Evolutionary conservation across 805 yeast species (phyloP), one percentile per base, ranked within the genome.

Genomic region (Monosporozyma unispora): DNA sequence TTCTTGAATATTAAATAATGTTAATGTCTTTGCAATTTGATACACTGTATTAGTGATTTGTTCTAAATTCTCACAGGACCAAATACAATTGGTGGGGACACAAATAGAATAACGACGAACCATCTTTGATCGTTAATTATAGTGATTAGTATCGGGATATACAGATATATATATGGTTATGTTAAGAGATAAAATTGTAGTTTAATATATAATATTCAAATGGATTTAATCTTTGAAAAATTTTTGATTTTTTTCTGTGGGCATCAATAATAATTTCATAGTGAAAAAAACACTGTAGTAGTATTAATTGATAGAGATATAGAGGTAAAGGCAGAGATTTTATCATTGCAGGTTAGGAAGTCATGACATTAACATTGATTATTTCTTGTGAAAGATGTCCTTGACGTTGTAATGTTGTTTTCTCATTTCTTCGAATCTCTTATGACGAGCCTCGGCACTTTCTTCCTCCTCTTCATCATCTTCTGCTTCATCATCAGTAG

Each of bases 11-110:
- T 80, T 76, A 63, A 75, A 88, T 1, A 79, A 71, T 27, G 85
- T 78, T 3, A 88, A 84, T 2, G 82, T 79, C 58, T 84, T 79
- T 11, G 96, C 90, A 14, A 90, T 74, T 64, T 88, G 95, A 58
- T 89, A 85, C 1, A 85, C 80, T 0, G 80, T 72, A 50, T 77
- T 72, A 0, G 95, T 88, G 12, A 80, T 81, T 61, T 88, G 96
- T 53, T 82, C 82, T 46, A 87, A 68, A 54, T 82, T 82, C 37
- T 67, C 68, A 45, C 91, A 84, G 57, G 80, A 77, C 5, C 77
- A 59, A 1, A 88, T 74, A 16, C 81, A 71, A 1, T 82, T 73
- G 1, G 91, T 79, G 1, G 96, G 95, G 31, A 88, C 73, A 61
- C 95, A 87, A 2, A 88, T 57, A 1, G 88, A 74, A 52, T 75